Evolutionary conservation across 805 yeast species (phyloP), one percentile per base, ranked within the genome.

Genomic region (Schizosaccharomyces osmophilus): DNA sequence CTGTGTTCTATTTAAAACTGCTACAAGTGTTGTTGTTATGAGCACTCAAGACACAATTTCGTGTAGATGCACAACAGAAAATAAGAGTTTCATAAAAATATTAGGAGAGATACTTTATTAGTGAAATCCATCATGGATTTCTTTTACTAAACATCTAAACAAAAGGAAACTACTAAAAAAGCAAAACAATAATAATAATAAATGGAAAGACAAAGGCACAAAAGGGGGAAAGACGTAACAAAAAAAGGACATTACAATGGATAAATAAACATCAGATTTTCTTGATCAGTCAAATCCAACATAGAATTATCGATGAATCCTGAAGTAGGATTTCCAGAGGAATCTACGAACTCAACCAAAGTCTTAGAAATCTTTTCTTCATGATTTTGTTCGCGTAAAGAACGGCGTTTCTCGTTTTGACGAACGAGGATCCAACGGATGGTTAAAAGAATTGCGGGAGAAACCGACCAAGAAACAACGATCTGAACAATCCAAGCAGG

Each of bases 281-380:
- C 80, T 32, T 75, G 67, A 65, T 80, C 83, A 3, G 84, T 80
- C 48, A 79, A 67, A 68, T 79, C 83, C 62, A 79, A 68, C 64
- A 73, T 70, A 0, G 80, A 79, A 57, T 73, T 63, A 63, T 76
- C 70, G 19, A 75, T 78, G 26, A 67, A 65, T 24, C 63, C 65
- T 48, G 65, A 62, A 15, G 71, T 68, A 17, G 31, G 45, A 4
- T 39, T 39, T n/a, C 59, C 55, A 39, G 26, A 45, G 13, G 51
- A 45, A 17, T 59, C 61, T 8, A 45, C 9, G 13, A 8, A 19
- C 51, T 45, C 51, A 15, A 45, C 26, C 51, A 22, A 45, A 45
- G 51, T 45, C 51, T 45, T 45, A 9, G 22, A n/a, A 45, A 19
- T 8, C 26, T 51, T 22, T 51, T 29, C 36, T 22, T 29, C 57